Evolutionary conservation across 2,329 filamentous ascomycete genomes (phyloP).

Genomic region (Aspergillus sp.): DNA sequence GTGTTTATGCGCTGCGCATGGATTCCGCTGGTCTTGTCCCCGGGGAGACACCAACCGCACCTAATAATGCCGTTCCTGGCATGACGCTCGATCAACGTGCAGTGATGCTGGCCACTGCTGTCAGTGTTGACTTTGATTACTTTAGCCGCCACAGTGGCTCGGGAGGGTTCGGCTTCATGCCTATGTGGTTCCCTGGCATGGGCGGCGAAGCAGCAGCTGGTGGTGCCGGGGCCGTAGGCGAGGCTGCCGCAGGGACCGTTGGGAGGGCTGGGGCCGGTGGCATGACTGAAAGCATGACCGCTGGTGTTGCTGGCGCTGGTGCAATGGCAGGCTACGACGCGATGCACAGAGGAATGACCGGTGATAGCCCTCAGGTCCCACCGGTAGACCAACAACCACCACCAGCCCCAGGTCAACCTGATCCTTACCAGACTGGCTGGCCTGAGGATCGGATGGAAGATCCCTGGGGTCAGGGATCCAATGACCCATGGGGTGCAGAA

Average conservation of each 20-base stretch:
- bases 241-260: slow-evolving; percentile 31
- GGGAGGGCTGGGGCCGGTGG: slow-evolving; percentile 37
- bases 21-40: slow-evolving; percentile 50
- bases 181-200: slow-evolving; percentile 46
- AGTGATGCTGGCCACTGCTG: slow-evolving; percentile 62
- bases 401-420: slow-evolving; percentile 12
- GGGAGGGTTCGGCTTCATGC: slow-evolving; percentile 47
- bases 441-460: slow-evolving; percentile 16
- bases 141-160: slow-evolving; percentile 56
- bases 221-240: slow-evolving; percentile 33
- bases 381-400: slow-evolving; percentile 12
- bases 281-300: slow-evolving; percentile 33
- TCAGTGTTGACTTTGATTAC: slow-evolving; percentile 63
- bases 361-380: slow-evolving; percentile 15
- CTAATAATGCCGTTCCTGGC: slow-evolving; percentile 31
- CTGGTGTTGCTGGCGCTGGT: slow-evolving; percentile 50
- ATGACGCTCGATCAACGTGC: slow-evolving; percentile 64
- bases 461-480: slow-evolving; percentile 13
- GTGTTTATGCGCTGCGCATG: slow-evolving; percentile 61
- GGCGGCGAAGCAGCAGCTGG: slow-evolving; percentile 38
- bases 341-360: slow-evolving; percentile 50
- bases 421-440: slow-evolving; percentile 23
- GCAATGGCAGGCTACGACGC: slow-evolving; percentile 61
- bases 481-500: slow-evolving; percentile 14
- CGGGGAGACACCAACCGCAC: slow-evolving; percentile 23